Evolutionary conservation across 306 rosid genomes (phyloP).

Genomic region (Lathyrus sativus): DNA sequence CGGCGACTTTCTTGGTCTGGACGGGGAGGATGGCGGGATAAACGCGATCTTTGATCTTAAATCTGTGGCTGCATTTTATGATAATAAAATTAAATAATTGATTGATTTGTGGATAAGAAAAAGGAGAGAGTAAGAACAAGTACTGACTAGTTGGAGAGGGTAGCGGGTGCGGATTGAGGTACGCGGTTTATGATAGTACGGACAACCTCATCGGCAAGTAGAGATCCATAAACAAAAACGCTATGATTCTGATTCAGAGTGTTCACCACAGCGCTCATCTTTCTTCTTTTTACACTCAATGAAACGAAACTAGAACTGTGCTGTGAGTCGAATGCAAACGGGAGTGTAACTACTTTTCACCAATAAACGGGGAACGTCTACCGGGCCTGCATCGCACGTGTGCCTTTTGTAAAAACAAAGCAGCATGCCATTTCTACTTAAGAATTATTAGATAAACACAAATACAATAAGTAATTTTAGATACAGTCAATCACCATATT

Average conservation of each 20-base stretch:
- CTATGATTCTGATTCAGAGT: constrained; percentile 33
- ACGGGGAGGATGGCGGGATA: constrained; percentile 93
- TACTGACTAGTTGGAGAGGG: constrained; percentile 56
- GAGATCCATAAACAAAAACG: constrained; percentile 91
- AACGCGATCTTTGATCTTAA: constrained; percentile 78
- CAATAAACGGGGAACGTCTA: too few species aligned
- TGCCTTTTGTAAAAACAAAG: too few species aligned
- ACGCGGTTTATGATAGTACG: constrained; percentile 63
- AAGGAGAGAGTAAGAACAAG: constrained; percentile 32
- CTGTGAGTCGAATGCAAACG: neutral
- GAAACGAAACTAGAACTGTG: neutral
- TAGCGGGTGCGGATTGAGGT: constrained; percentile 62
- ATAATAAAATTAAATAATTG: neutral
- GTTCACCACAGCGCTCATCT: neutral
- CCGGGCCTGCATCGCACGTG: too few species aligned
- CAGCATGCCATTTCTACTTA: too few species aligned
- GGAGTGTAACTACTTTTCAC: neutral
- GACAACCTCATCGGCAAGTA: constrained; percentile 79
- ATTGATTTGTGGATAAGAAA: neutral
- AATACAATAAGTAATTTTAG: too few species aligned
- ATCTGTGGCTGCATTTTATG: constrained; percentile 59
- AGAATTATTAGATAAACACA: too few species aligned
- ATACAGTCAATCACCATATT: too few species aligned
- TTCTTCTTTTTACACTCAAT: neutral
- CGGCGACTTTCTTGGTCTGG: constrained; percentile 51